Conservation (phyloP, 1,284 basidiomycete genomes). For the Phenoliferia sp. region DNA sequence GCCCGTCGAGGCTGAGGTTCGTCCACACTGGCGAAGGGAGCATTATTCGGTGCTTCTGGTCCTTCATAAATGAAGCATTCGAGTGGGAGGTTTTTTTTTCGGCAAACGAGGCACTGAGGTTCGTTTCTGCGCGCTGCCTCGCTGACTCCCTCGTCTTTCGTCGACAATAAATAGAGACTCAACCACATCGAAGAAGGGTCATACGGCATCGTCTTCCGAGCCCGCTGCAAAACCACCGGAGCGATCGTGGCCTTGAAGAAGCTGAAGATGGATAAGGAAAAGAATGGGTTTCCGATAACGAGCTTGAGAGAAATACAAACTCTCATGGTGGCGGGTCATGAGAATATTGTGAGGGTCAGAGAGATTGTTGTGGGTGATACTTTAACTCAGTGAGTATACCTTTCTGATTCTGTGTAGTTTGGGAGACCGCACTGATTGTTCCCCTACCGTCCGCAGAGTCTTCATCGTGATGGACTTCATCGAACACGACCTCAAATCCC, state of each 20-base stretch:
- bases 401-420: no score
- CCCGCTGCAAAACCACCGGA: slow-evolving; percentile 84
- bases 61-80: no score
- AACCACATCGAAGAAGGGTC: slow-evolving; percentile 97
- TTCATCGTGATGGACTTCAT: slow-evolving; percentile 59
- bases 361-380: slow-evolving; percentile 99
- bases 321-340: slow-evolving; percentile 69
- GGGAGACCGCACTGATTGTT: not conserved
- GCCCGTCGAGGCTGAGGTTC: no score
- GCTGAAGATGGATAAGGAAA: slow-evolving; percentile 95
- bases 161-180: slow-evolving; percentile 53
- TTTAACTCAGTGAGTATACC: slow-evolving; percentile 79
- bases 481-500: slow-evolving; percentile 96
- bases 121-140: no score
- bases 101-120: no score
- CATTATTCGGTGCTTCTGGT: no score
- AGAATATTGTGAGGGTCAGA: slow-evolving; percentile 89
- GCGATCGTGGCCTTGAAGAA: slow-evolving; percentile 92
- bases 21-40: no score
- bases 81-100: no score
- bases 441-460: slow-evolving; percentile 17
- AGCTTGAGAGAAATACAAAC: slow-evolving; percentile 91
- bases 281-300: slow-evolving; percentile 97
- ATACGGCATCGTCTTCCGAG: slow-evolving; percentile 95
- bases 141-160: not conserved